Base-by-base conservation (phyloP, 2,329 filamentous ascomycete species). In the Aspergillus bombycis region DNA sequence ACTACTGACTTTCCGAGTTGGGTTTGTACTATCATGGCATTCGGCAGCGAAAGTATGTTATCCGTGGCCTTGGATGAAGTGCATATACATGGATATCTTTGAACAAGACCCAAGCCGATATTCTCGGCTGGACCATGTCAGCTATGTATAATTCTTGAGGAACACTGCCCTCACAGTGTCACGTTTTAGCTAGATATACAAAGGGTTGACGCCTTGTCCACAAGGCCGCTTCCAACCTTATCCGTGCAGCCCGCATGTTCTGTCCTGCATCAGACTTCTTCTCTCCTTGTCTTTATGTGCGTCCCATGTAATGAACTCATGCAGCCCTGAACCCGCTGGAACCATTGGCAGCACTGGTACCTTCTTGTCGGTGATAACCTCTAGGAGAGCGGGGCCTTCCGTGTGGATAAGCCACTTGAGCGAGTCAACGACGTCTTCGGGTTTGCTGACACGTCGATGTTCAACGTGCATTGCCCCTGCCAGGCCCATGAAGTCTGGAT, bases 401-500 rank as follows among this genome's bases (percentile, higher is more conserved):
- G 85, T 86, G 68, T 91, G 84, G 70, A 96, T 89, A 74, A 96
- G 84, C 91, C 93, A 96, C 78, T 89, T 86, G 63, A 97, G 82
- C 68, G 85, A 86, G 38, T 89, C 89, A 45, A 86, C 83, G 1
- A 94, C 85, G 62, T 94, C 92, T 2, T 87, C 88, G 0, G 91
- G 88, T 78, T 92, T 91, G 52, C 83, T 79, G 58, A 89, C 86
- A 65, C 89, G 85, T 50, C 89, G 83, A 95, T 91, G 46, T 21
- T 45, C 26, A 7, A 57, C 23, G 10, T 60, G 53, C 65, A 66
- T 66, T 23, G 56, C 57, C 16, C 28, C 12, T 38, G 91, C 87
- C 36, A 96, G 83, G 84, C 93, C 95, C 81, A 92, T 89, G 75
- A 96, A 96, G 76, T 96, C 88, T 19, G 93, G 91, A 77, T 96